Base-by-base conservation (phyloP, 768 basidiomycete species). In the Brasilioporus rufonigricans region DNA sequence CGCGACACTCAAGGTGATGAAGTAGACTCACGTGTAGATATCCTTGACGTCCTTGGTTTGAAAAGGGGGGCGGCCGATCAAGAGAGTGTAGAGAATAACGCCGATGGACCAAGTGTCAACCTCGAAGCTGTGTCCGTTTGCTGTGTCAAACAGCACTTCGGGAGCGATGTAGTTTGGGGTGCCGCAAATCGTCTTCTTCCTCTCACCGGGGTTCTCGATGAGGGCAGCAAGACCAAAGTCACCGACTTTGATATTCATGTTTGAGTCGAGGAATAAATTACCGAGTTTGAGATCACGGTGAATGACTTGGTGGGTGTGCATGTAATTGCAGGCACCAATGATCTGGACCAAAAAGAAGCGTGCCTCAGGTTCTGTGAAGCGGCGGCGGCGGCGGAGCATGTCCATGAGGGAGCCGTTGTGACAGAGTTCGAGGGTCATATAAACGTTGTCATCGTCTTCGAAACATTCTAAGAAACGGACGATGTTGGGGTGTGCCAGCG, bases 81-180 rank as follows among this genome's bases (percentile, higher is more conserved):
- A 77, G 48, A 98, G 84, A 1, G 96, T 99, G 67, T 98, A 98
- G 59, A 98, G 75, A 56, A 98, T 98, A 50, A 99, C 96, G 14
- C 96, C 96, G 46, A 96, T 87, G 2, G 91, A 93, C 96, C 96
- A 99, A 10, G 93, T 90, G 68, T 99, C 96, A 27, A 98, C 96
- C 74, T 99, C 97, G 61, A 97, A 99, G 67, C 91, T 94, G 72
- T 99, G 96, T 2, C 96, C 95, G 59, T 93, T 95, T 18, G 86
- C 91, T 24, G 89, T 93, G 69, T 98, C 94, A 69, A 96, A 97
- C 61, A 99, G 76, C 23, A 98, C 94, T 68, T 98, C 96, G 0
- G 97, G 97, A 0, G 97, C 96, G 59, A 99, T 98, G 68, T 99
- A 98, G 68, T 99, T 98, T 2, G 96, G 97, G 0, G 96, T 99